Evolutionary conservation across 1,139 yeast species (phyloP).

Genomic region (Hansenula sp.): DNA sequence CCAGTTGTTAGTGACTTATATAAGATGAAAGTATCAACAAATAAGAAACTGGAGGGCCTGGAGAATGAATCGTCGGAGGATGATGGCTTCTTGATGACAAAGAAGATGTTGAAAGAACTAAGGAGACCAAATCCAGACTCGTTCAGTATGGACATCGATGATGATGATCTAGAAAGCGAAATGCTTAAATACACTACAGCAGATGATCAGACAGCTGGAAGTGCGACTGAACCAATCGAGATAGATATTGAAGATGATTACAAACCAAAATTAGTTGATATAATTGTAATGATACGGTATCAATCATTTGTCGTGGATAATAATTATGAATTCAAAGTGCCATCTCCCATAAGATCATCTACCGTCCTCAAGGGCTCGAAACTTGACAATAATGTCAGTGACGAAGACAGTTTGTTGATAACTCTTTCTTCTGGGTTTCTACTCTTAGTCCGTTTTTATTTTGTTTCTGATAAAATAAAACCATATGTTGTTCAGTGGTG

Average conservation of each 20-base stretch:
- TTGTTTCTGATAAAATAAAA: conserved; percentile 24
- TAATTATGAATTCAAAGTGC: conserved; percentile 32
- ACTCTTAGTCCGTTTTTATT: conserved; percentile 33
- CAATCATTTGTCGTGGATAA: conserved; percentile 34
- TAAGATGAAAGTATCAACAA: conserved; percentile 8
- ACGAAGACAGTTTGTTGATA: conserved; percentile 42
- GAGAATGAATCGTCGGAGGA: conserved; percentile 2
- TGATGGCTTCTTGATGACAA: conserved; percentile 16
- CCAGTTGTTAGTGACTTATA: conserved; percentile 13
- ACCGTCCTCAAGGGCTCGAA: conserved; percentile 30
- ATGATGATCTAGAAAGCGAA: conserved; percentile 17
- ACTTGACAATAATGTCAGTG: conserved; percentile 6
- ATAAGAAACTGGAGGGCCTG: conserved; percentile 19
- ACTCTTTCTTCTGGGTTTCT: conserved; percentile 41
- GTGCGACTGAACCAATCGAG: background rate
- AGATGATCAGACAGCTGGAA: conserved; percentile 1
- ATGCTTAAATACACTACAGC: conserved; percentile 15
- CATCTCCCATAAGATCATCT: conserved; percentile 36
- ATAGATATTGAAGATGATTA: conserved; percentile 3
- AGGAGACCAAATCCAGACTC: conserved; percentile 17
- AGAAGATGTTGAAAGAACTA: conserved; percentile 13
- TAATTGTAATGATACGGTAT: conserved; percentile 31
- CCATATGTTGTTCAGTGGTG: conserved; percentile 55
- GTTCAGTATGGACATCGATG: conserved; percentile 16
- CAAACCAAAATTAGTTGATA: conserved; percentile 13